Evolutionary conservation across 768 basidiomycete species (phyloP), one percentile per base, ranked within the genome.

Genomic region (Tricholoma furcatifolium): DNA sequence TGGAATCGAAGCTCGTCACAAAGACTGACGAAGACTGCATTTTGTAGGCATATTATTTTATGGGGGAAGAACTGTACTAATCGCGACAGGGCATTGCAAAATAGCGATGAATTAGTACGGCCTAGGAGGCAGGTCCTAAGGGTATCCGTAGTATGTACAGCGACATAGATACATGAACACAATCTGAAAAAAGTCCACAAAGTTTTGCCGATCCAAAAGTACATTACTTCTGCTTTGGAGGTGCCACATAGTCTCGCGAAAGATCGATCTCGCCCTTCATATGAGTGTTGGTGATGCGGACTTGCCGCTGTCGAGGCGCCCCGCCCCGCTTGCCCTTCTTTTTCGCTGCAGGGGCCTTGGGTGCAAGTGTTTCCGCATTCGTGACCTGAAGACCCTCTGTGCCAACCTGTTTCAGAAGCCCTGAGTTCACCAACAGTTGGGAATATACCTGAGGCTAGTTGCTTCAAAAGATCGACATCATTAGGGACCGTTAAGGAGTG

Each of bases 221-320:
- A 42, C 43, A 54, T 63, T 43, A 73, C 60, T 74, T 75, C 21
- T 56, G 72, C 60, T 74, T 75, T 20, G 68, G 67, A 40, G 73
- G 71, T 42, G 68, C 67, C 39, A 68, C 69, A 66, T 83, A 91
- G 62, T 93, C 90, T 56, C 81, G 81, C 41, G 86, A 84, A 45
- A 96, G 69, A 69, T 96, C 93, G 73, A 97, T 88, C 62, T 88
- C 84, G 17, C 85, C 88, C 64, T 83, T 89, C 67, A 94, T 70
- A 74, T 96, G 93, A 3, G 87, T 84, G 62, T 96, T 97, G 35
- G 92, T 95, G 60, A 96, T 84, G 61, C 90, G 84, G 50, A 84
- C 83, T 63, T 85, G 85, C 43, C 93, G 80, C 63, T 89, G 86
- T 15, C 85, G 75, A 43, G 82, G 81, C 31, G 81, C 88, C 11